Evolutionary conservation across 148 eudicot genomes (phyloP).

Genomic region (Diospyros kaki): DNA sequence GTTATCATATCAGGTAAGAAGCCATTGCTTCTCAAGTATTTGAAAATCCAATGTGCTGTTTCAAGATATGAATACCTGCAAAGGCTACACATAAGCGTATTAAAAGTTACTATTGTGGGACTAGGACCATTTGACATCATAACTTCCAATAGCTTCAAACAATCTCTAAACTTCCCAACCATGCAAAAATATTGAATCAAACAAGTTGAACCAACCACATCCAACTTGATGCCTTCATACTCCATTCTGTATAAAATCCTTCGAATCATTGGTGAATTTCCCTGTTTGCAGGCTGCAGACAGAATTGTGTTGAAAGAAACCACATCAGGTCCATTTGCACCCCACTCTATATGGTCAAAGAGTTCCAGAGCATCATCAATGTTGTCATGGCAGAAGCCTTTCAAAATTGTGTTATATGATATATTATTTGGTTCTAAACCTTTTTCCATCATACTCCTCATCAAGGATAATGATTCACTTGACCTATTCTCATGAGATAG

Average conservation of each 20-base stretch:
- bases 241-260: conserved; percentile 41
- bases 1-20: conserved; percentile 35
- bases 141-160: conserved; percentile 33
- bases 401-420: conserved; percentile 45
- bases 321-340: conserved; percentile 34
- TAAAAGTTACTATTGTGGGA: conserved; percentile 43
- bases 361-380: conserved; percentile 37
- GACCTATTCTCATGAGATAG: conserved; percentile 34
- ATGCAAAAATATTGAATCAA: conserved; percentile 47
- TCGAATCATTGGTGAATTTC: conserved; percentile 29
- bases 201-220: conserved; percentile 42
- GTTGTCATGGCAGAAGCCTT: conserved; percentile 36
- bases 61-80: conserved; percentile 39
- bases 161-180: conserved; percentile 30
- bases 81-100: conserved; percentile 35
- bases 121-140: conserved; percentile 38
- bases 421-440: conserved; percentile 42
- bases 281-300: conserved; percentile 47
- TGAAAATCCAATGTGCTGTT: conserved; percentile 28
- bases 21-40: conserved; percentile 28
- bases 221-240: conserved; percentile 35
- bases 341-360: conserved; percentile 31
- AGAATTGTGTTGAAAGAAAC: conserved; percentile 52
- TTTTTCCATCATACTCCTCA: conserved; percentile 21
- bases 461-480: conserved; percentile 30